A percentile compares a stretch with the other conserved stretches of the same genome.
Evolutionary conservation across 768 basidiomycete species (phyloP).

Genomic region (Boletus patriciae): DNA sequence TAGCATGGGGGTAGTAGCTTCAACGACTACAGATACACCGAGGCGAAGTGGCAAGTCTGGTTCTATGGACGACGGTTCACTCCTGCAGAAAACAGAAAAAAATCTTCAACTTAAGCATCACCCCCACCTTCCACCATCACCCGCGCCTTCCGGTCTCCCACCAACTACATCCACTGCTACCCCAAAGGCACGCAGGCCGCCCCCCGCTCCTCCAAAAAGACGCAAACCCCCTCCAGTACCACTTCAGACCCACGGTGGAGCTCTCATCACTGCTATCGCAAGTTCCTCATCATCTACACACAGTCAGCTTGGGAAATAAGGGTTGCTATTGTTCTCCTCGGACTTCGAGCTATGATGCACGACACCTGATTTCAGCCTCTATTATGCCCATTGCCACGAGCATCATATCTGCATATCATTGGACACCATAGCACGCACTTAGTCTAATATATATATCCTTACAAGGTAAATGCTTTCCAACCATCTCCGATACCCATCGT

Average conservation of each 20-base stretch:
- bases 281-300: slow-evolving; percentile 33
- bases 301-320: slow-evolving; percentile 20
- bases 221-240: slow-evolving; percentile 75
- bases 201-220: slow-evolving; percentile 67
- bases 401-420: slow-evolving; percentile 22
- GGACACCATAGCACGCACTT: slow-evolving; percentile 26
- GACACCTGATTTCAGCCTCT: slow-evolving; percentile 6
- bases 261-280: slow-evolving; percentile 60
- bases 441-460: slow-evolving; percentile 13
- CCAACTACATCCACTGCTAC: slow-evolving; percentile 20
- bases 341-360: slow-evolving; percentile 7
- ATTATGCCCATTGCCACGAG: slow-evolving; percentile 15
- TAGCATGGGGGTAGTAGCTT: slow-evolving; percentile 32
- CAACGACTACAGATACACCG: slow-evolving; percentile 16
- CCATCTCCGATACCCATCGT: slow-evolving; percentile 6
- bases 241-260: slow-evolving; percentile 47
- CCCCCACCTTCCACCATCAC: slow-evolving; percentile 18
- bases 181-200: slow-evolving; percentile 47
- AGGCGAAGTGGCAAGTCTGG: slow-evolving; percentile 28
- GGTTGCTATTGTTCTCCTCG: slow-evolving; percentile 1
- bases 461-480: slow-evolving; percentile 12
- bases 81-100: slow-evolving; percentile 20
- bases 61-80: slow-evolving; percentile 29
- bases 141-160: slow-evolving; percentile 18
- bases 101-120: slow-evolving; percentile 16